Evolutionary conservation across 2,329 filamentous ascomycete species (phyloP).

Genomic region (Aspergillus bombycis): DNA sequence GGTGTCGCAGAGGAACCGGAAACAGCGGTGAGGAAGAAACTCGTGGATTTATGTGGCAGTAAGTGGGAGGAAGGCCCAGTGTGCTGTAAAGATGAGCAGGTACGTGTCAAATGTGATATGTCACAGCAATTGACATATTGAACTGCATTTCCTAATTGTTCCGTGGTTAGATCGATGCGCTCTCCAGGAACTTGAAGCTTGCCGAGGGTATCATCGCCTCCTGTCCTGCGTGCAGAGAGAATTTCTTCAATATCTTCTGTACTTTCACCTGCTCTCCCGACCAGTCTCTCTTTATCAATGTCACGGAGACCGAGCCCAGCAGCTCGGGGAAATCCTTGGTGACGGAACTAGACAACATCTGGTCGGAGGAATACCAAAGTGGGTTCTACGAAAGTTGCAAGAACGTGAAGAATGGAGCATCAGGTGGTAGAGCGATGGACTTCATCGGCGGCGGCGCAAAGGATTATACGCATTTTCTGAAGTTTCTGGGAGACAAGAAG

Average conservation of each 20-base stretch:
- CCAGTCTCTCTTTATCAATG: constrained; percentile 92
- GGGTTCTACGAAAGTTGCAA: constrained; percentile 98
- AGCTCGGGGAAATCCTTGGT: constrained; percentile 66
- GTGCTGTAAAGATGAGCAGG: constrained; percentile 83
- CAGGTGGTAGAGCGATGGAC: constrained; percentile 91
- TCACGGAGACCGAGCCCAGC: constrained; percentile 70
- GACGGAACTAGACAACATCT: constrained; percentile 85
- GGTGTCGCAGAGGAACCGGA: constrained; percentile 75
- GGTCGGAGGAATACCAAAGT: constrained; percentile 79
- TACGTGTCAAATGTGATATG: constrained; percentile 21
- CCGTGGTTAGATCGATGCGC: constrained; percentile 67
- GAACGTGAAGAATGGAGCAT: constrained; percentile 96
- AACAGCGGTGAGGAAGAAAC: constrained; percentile 70
- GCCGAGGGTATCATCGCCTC: constrained; percentile 88
- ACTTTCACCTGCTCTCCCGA: constrained; percentile 98
- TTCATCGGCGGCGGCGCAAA: constrained; percentile 95
- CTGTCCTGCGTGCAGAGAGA: constrained; percentile 95
- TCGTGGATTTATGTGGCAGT: constrained; percentile 82
- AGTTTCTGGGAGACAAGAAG: constrained; percentile 92
- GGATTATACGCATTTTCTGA: constrained; percentile 82
- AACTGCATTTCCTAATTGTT: background rate
- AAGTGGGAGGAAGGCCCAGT: constrained; percentile 84
- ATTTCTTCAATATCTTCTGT: constrained; percentile 98
- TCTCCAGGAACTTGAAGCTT: constrained; percentile 82
- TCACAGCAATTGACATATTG: background rate